Conservation (phyloP, 345 rosid genomes). For the Microthlaspi erraticum region DNA sequence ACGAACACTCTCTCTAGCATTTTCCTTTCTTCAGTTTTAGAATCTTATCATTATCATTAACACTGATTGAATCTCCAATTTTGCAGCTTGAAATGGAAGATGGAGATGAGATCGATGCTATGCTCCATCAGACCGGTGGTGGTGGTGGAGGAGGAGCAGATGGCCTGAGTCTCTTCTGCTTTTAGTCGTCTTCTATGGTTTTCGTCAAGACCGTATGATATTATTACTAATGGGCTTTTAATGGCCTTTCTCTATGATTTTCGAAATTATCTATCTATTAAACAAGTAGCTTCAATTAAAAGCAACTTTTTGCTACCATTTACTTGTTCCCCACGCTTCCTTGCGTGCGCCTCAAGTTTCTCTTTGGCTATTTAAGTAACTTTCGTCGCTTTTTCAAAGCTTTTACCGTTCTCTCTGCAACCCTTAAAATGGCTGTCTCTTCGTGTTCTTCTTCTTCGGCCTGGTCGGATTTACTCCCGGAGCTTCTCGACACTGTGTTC, state of each 20-base stretch:
- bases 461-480: constrained; percentile 38
- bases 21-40: background rate
- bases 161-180: constrained; percentile 39
- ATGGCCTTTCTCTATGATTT: constrained; percentile 22
- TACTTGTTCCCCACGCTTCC: background rate
- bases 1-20: background rate
- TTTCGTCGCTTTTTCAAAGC: background rate
- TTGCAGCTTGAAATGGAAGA: constrained; percentile 88
- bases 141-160: constrained; percentile 57
- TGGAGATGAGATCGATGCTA: constrained; percentile 89
- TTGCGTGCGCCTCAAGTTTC: background rate
- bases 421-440: constrained; percentile 2
- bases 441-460: constrained; percentile 12
- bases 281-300: background rate
- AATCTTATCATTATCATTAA: background rate
- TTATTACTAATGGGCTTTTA: background rate
- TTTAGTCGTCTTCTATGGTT: constrained; percentile 13
- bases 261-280: background rate
- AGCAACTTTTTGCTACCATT: background rate
- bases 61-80: background rate
- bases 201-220: constrained; percentile 15
- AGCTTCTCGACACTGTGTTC: constrained; percentile 28
- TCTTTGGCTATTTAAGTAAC: background rate
- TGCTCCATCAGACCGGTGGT: constrained; percentile 92
- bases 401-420: background rate